A percentile compares a stretch with the other conserved stretches of the same genome.
Conservation (phyloP, 1,139 yeast species). For the Yamadazyma diddensiae region DNA sequence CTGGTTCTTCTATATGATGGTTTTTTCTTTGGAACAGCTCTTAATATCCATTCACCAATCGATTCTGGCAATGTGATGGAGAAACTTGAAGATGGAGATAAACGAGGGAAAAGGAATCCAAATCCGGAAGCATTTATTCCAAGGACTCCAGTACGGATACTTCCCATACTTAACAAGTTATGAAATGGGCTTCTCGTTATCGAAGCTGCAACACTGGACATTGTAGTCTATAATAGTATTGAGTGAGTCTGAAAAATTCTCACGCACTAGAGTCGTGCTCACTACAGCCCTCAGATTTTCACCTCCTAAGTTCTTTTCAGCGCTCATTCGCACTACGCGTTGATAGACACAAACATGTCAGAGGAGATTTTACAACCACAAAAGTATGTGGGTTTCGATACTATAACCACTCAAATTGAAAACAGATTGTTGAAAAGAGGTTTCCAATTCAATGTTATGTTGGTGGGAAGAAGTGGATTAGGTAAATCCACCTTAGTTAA, state of each 20-base stretch:
- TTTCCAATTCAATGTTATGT: conserved; percentile 90
- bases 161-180: too few relatives aligned
- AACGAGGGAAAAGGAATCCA: conserved; percentile 7
- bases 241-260: conserved; percentile 2
- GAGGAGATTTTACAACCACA: conserved; percentile 29
- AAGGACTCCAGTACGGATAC: too few relatives aligned
- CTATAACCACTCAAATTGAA: conserved; percentile 94
- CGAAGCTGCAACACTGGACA: too few relatives aligned
- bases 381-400: conserved; percentile 89
- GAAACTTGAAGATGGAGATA: conserved; percentile 2
- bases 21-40: conserved; percentile 93
- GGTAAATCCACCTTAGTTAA: conserved; percentile 92
- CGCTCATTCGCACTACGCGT: conserved; percentile 11
- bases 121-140: conserved; percentile 3
- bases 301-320: too few relatives aligned
- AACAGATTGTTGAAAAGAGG: conserved; percentile 89
- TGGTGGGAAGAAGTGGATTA: conserved; percentile 91
- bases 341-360: conserved; percentile 9
- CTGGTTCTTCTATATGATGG: conserved; percentile 84
- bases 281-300: too few relatives aligned
- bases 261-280: background rate
- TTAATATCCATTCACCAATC: conserved; percentile 52
- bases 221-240: too few relatives aligned
- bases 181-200: too few relatives aligned
- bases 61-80: conserved; percentile 8